A percentile compares a stretch with the other conserved stretches of the same genome.
These are phyloP conservation scores for Blastobotrys persicus DNA, from an alignment of 1,139 yeast genomes.

Conservation along the genomic window DNA sequence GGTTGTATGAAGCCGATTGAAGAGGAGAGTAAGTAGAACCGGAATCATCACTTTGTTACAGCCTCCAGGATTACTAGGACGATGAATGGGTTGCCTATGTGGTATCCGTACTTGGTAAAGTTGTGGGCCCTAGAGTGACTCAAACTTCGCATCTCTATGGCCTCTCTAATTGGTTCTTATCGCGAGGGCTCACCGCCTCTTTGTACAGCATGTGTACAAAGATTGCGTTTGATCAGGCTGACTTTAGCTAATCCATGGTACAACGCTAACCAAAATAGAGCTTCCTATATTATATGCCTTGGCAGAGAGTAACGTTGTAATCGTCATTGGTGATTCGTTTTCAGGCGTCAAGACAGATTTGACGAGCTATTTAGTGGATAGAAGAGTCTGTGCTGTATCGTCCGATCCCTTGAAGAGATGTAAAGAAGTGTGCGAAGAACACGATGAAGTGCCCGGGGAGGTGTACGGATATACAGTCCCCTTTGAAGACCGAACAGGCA, in stretches of 20 bases:
- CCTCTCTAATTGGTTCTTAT: no score
- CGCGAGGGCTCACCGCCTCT: no score
- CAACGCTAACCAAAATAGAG: slow-evolving; percentile 11
- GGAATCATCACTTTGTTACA: not conserved
- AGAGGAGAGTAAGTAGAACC: slow-evolving; percentile 2
- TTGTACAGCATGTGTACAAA: no score
- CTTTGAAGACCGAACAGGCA: slow-evolving; percentile 59
- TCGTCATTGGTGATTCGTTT: slow-evolving; percentile 15
- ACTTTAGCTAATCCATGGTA: no score
- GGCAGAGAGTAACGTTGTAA: slow-evolving; percentile 7
- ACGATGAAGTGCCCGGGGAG: slow-evolving; percentile 2
- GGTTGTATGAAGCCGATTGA: not conserved
- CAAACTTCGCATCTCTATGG: no score
- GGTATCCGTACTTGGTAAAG: no score
- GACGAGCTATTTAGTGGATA: slow-evolving; percentile 16
- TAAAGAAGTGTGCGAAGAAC: not conserved
- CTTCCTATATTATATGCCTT: slow-evolving; percentile 12
- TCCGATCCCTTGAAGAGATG: not conserved
- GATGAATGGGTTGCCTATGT: no score
- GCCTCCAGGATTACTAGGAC: no score
- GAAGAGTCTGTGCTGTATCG: not conserved
- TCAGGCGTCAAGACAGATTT: slow-evolving; percentile 19
- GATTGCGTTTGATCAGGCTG: no score
- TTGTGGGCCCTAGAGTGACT: no score
- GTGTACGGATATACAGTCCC: slow-evolving; percentile 54